Evolutionary conservation across 805 yeast species (phyloP).

Genomic region (Candida dendrica): DNA sequence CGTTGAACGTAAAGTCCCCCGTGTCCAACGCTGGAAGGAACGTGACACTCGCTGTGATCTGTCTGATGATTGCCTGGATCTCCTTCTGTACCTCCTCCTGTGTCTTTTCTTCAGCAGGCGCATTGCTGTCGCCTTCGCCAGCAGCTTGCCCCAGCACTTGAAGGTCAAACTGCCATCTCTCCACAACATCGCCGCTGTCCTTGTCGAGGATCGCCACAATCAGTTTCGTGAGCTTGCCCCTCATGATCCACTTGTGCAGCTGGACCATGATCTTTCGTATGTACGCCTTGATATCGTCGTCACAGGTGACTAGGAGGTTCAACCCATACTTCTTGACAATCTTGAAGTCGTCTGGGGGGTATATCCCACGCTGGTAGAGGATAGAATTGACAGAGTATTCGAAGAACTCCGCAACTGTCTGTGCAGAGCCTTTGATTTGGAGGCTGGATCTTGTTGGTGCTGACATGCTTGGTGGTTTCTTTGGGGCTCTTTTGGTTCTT

Average conservation of each 20-base stretch:
- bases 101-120: conserved; percentile 9
- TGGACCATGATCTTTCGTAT: conserved; percentile 62
- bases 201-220: conserved; percentile 69
- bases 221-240: conserved; percentile 59
- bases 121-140: conserved; percentile 2
- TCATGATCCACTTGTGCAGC: conserved; percentile 65
- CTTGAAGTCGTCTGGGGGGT: conserved; percentile 80
- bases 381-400: conserved; percentile 75
- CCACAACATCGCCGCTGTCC: conserved; percentile 60
- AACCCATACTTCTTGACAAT: conserved; percentile 75
- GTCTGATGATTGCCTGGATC: conserved; percentile 81
- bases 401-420: conserved; percentile 75
- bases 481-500: too few species aligned
- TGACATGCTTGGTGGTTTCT: too few species aligned
- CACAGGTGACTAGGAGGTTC: conserved; percentile 62
- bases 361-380: conserved; percentile 82
- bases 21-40: conserved; percentile 71
- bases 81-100: conserved; percentile 55
- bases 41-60: conserved; percentile 81
- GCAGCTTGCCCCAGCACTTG: conserved; percentile 33
- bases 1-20: conserved; percentile 69
- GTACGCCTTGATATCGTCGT: conserved; percentile 69
- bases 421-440: conserved; percentile 63
- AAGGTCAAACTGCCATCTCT: conserved; percentile 81
- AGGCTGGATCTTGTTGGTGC: conserved; percentile 39